Evolutionary conservation across 1,139 yeast genomes (phyloP).

Genomic region (Kluyveromyces sp.): DNA sequence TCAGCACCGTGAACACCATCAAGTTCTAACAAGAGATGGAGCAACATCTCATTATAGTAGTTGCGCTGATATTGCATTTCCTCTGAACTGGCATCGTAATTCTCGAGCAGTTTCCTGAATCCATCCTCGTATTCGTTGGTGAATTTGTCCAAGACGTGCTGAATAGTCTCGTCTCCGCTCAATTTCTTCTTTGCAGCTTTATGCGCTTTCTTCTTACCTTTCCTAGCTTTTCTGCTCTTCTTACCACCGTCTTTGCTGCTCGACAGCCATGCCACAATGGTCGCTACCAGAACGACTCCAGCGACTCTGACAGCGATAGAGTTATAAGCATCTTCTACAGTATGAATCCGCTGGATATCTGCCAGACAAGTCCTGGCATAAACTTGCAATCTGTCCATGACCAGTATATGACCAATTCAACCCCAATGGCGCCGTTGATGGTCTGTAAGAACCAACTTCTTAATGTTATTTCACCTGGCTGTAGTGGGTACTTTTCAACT

Average conservation of each 20-base stretch:
- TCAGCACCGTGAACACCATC: constrained; percentile 53
- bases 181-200: constrained; percentile 8
- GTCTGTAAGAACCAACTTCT: neutral
- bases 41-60: constrained; percentile 57
- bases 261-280: constrained; percentile 8
- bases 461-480: neutral
- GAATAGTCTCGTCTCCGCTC: constrained; percentile 24
- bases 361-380: constrained; percentile 1
- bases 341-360: neutral
- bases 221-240: neutral
- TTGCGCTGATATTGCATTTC: constrained; percentile 44
- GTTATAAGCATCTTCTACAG: constrained; percentile 10
- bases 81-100: constrained; percentile 27
- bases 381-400: constrained; percentile 1
- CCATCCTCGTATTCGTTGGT: constrained; percentile 25
- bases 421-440: neutral
- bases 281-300: constrained; percentile 9
- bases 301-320: constrained; percentile 13
- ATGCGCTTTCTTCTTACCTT: constrained; percentile 3
- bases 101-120: constrained; percentile 17
- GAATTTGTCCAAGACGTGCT: constrained; percentile 23
- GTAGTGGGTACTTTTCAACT: neutral
- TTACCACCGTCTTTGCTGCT: constrained; percentile 1
- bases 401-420: neutral
- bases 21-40: constrained; percentile 57